These are phyloP conservation scores for Monilinia polystroma DNA, from an alignment of 2,329 filamentous ascomycete species.

Conservation along the genomic window DNA sequence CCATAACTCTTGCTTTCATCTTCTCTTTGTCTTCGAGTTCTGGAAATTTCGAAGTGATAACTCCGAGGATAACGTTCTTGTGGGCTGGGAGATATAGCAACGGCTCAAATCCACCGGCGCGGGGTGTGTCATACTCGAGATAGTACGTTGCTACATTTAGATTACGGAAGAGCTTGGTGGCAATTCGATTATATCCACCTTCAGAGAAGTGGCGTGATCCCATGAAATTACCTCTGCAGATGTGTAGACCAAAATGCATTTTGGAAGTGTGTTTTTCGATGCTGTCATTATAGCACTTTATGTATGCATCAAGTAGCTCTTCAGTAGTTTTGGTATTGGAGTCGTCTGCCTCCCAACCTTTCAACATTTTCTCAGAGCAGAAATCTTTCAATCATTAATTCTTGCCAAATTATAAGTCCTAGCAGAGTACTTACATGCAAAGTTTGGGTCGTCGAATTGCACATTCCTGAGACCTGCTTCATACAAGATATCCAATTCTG, in stretches of 20 bases:
- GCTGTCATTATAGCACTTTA: slow-evolving; percentile 73
- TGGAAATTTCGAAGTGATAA: slow-evolving; percentile 62
- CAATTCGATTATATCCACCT: slow-evolving; percentile 66
- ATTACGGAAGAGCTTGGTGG: slow-evolving; percentile 62
- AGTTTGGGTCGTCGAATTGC: slow-evolving; percentile 57
- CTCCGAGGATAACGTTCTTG: slow-evolving; percentile 65
- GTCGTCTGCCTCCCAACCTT: slow-evolving; percentile 61
- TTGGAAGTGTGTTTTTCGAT: slow-evolving; percentile 63
- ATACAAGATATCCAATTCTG: slow-evolving; percentile 53
- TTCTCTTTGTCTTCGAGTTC: slow-evolving; percentile 63
- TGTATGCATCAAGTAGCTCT: slow-evolving; percentile 72
- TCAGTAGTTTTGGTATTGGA: slow-evolving; percentile 62
- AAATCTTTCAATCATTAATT: slow-evolving; percentile 49
- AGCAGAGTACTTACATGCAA: slow-evolving; percentile 48
- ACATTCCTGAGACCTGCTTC: slow-evolving; percentile 54
- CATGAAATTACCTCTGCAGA: slow-evolving; percentile 70
- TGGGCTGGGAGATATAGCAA: slow-evolving; percentile 58
- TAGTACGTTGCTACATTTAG: slow-evolving; percentile 67
- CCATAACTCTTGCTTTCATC: slow-evolving; percentile 57
- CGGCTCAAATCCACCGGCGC: slow-evolving; percentile 65
- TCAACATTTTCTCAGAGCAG: slow-evolving; percentile 69
- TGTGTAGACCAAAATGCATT: slow-evolving; percentile 76
- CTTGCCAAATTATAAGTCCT: slow-evolving; percentile 23
- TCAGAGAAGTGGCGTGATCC: slow-evolving; percentile 65
- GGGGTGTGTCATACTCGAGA: slow-evolving; percentile 66